These are phyloP conservation scores for Daldinia sp. DNA, from an alignment of 2,329 filamentous ascomycete species.

Conservation along the genomic window DNA sequence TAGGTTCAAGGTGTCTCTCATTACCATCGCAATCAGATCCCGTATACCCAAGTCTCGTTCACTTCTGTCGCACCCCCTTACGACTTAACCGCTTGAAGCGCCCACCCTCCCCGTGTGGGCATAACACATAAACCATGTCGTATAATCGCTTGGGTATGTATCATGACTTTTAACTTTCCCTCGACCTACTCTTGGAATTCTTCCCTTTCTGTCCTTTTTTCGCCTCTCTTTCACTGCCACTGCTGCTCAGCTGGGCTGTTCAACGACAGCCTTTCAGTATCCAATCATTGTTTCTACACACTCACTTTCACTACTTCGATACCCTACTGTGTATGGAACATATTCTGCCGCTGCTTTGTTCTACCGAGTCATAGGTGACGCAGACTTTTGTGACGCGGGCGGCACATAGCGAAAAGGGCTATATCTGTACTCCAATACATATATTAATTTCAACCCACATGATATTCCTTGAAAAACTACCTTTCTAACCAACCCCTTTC, in stretches of 20 bases:
- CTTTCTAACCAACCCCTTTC: slow-evolving; percentile 36
- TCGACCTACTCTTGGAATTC: slow-evolving; percentile 10
- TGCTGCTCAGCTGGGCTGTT: slow-evolving; percentile 9
- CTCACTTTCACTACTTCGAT: slow-evolving; percentile 20
- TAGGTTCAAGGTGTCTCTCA: slow-evolving; percentile 25
- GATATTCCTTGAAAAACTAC: neutral
- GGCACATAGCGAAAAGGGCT: slow-evolving; percentile 24
- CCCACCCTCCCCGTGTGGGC: slow-evolving; percentile 33
- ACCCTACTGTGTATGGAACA: slow-evolving; percentile 22
- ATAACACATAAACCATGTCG: slow-evolving; percentile 65
- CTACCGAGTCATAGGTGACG: slow-evolving; percentile 29
- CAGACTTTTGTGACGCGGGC: slow-evolving; percentile 36
- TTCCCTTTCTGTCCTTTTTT: slow-evolving; percentile 8
- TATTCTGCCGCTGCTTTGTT: slow-evolving; percentile 30
- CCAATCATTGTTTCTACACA: slow-evolving; percentile 12
- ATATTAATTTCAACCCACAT: slow-evolving; percentile 1
- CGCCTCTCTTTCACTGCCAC: slow-evolving; percentile 22
- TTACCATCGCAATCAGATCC: slow-evolving; percentile 24
- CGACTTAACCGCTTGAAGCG: slow-evolving; percentile 37
- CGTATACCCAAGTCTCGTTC: slow-evolving; percentile 31
- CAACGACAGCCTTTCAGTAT: slow-evolving; percentile 15
- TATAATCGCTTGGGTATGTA: slow-evolving; percentile 80
- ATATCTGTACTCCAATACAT: neutral
- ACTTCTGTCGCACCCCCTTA: slow-evolving; percentile 37
- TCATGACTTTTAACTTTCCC: slow-evolving; percentile 41